Evolutionary conservation across 805 yeast species (phyloP).

Genomic region (Candida xiaguanensis): DNA sequence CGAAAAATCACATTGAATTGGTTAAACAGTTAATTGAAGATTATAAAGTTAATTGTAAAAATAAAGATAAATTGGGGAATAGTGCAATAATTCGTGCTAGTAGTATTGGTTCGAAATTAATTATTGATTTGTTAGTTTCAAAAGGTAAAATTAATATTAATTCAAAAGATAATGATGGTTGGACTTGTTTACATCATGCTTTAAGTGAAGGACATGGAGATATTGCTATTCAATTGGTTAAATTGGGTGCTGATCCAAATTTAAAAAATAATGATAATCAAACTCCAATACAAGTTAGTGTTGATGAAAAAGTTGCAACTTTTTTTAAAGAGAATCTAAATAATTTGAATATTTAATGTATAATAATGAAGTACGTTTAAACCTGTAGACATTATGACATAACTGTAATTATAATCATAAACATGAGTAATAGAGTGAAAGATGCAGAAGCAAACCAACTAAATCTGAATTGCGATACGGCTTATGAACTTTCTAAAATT

Average conservation of each 20-base stretch:
- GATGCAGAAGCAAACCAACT: too few species aligned
- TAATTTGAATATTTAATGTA: background rate
- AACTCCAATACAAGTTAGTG: slow-evolving; percentile 33
- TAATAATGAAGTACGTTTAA: too few species aligned
- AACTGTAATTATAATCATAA: too few species aligned
- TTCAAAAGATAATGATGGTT: slow-evolving; percentile 64
- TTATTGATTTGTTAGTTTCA: slow-evolving; percentile 52
- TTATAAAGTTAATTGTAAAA: slow-evolving; percentile 57
- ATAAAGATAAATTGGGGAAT: slow-evolving; percentile 64
- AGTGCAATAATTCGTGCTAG: slow-evolving; percentile 82
- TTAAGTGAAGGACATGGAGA: slow-evolving; percentile 87
- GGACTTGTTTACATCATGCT: slow-evolving; percentile 90
- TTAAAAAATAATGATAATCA: slow-evolving; percentile 49
- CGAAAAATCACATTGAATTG: slow-evolving; percentile 58
- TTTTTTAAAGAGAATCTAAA: slow-evolving; percentile 13
- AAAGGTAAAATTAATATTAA: slow-evolving; percentile 61
- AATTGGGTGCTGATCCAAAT: slow-evolving; percentile 63
- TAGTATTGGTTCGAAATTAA: slow-evolving; percentile 59
- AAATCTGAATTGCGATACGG: too few species aligned
- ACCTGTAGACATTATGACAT: background rate
- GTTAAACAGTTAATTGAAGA: slow-evolving; percentile 50
- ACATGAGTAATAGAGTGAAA: too few species aligned
- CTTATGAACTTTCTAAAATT: too few species aligned
- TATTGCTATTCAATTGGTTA: slow-evolving; percentile 57
- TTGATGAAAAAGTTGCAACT: slow-evolving; percentile 28